These are phyloP conservation scores for Didymella pinodella DNA, from an alignment of 2,329 filamentous ascomycete genomes.

Conservation along the genomic window DNA sequence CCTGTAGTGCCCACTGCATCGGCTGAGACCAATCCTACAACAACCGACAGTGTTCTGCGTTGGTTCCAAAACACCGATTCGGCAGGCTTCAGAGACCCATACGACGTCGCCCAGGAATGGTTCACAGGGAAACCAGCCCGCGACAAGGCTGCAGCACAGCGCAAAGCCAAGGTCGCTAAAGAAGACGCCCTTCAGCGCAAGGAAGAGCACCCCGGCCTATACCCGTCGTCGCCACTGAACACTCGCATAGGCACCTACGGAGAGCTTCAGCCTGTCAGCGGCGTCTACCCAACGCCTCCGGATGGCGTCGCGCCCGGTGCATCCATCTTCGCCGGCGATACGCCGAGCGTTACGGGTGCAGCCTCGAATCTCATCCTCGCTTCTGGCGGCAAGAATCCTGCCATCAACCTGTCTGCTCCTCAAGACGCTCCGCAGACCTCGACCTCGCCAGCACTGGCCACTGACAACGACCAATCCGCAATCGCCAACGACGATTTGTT, in stretches of 20 bases:
- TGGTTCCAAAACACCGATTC: slow-evolving; percentile 44
- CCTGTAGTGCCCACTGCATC: not conserved
- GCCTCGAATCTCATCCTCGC: slow-evolving; percentile 39
- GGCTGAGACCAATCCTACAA: not conserved
- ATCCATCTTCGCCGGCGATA: slow-evolving; percentile 38
- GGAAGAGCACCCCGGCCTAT: slow-evolving; percentile 38
- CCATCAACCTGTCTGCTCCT: slow-evolving; percentile 45
- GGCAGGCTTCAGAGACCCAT: slow-evolving; percentile 46
- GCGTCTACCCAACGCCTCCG: slow-evolving; percentile 53
- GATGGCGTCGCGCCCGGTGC: slow-evolving; percentile 48
- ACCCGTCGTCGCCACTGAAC: slow-evolving; percentile 51
- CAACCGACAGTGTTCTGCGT: slow-evolving; percentile 24
- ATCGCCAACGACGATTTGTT: slow-evolving; percentile 66
- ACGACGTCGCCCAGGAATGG: slow-evolving; percentile 50
- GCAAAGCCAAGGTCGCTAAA: slow-evolving; percentile 55
- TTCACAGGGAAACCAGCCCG: slow-evolving; percentile 46
- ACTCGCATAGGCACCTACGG: slow-evolving; percentile 45
- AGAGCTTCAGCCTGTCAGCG: slow-evolving; percentile 48
- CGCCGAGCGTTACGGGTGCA: slow-evolving; percentile 37
- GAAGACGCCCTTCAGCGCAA: slow-evolving; percentile 55
- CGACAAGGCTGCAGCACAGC: slow-evolving; percentile 48
- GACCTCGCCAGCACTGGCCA: slow-evolving; percentile 37
- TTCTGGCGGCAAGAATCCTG: slow-evolving; percentile 42
- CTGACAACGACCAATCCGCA: slow-evolving; percentile 35
- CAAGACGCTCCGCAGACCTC: slow-evolving; percentile 33